Evolutionary conservation across 2,329 filamentous ascomycete species (phyloP), one percentile per base, ranked within the genome.

Genomic region (Aspergillus fumigatiaffinis): DNA sequence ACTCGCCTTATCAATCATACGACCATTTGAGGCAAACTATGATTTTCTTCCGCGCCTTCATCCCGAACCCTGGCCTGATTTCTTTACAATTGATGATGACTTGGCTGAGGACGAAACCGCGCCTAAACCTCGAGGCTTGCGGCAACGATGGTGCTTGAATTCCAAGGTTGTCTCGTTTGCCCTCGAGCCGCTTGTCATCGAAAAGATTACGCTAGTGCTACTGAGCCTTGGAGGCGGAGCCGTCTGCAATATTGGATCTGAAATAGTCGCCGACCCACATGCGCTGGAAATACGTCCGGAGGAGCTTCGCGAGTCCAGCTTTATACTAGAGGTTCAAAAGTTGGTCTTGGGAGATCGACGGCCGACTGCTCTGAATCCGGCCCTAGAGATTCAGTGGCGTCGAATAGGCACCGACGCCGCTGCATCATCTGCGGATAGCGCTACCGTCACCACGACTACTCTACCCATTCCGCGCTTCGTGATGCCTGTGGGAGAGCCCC

Each of bases 11-110:
- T 83, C 86, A 41, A 83, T 97, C 55, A 85, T 91, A 54, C 87
- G 86, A 51, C 91, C 93, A 0, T 97, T 99, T 66, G 92, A 96
- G 75, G 90, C 92, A 17, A 94, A 90, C 67, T 97, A 96, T 72
- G 91, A 95, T 60, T 85, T 97, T 60, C 82, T 87, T 12, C 92
- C 94, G 10, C 84, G 89, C 9, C 79, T 96, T 3, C 89, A 97
- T 71, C 74, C 82, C 0, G 87, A 89, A 51, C 80, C 85, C 2
- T 99, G 94, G 93, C 92, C 94, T 1, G 92, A 88, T 70, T 87
- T 95, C 66, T 99, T 97, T 73, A 82, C 86, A 53, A 78, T 83
- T 20, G 82, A 86, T 35, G 72, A 77, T 12, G 66, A 72, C 10
- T 55, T 75, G 17, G 66, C 71, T 3, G 68, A 69, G 3, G 60